Percentiles rank a stretch among this genome's conserved stretches.
phyloP scores from a whole-genome alignment of 2,329 filamentous ascomycete species.

The Ophiosphaerella narmari region DNA sequence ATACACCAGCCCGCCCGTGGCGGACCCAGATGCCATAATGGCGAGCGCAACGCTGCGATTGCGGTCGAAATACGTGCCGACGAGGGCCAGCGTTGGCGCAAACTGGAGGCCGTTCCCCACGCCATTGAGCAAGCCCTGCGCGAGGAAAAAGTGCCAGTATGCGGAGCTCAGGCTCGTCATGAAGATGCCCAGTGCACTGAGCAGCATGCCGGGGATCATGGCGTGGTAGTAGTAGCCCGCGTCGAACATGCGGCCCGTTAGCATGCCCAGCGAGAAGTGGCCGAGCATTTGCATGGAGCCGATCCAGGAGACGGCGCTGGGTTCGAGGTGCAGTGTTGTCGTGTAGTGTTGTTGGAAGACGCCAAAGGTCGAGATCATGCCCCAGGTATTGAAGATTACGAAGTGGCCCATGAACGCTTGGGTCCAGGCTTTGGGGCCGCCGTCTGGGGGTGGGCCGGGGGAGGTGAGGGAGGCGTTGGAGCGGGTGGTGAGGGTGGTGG shows the following conservation, averaged over 20 bases:
- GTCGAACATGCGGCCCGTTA: constrained; percentile 58
- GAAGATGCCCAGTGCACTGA: constrained; percentile 56
- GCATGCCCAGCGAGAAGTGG: constrained; percentile 57
- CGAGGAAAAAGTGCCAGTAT: constrained; percentile 55
- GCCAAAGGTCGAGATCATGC: constrained; percentile 44
- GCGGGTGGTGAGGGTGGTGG: constrained; percentile 34
- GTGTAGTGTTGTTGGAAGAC: constrained; percentile 46
- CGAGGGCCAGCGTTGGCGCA: constrained; percentile 35
- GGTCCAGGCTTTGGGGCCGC: constrained; percentile 45
- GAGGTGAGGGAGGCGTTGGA: constrained; percentile 40
- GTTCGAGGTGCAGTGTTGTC: constrained; percentile 27
- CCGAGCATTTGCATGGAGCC: constrained; percentile 58
- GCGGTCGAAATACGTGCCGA: constrained; percentile 62
- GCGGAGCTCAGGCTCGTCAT: constrained; percentile 56
- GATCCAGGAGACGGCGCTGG: constrained; percentile 58
- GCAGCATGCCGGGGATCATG: constrained; percentile 48
- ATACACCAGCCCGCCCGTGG: constrained; percentile 67
- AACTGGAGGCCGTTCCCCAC: constrained; percentile 45
- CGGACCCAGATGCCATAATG: constrained; percentile 63
- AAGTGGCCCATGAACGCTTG: constrained; percentile 45
- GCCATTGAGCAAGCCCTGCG: constrained; percentile 42
- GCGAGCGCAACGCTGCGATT: constrained; percentile 65
- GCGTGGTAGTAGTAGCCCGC: constrained; percentile 56
- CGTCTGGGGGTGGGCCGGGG: constrained; percentile 46
- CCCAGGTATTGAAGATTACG: constrained; percentile 46